These are phyloP conservation scores for Circinella umbellata DNA, from an alignment of 371 early-diverging fungal species.

Conservation along the genomic window DNA sequence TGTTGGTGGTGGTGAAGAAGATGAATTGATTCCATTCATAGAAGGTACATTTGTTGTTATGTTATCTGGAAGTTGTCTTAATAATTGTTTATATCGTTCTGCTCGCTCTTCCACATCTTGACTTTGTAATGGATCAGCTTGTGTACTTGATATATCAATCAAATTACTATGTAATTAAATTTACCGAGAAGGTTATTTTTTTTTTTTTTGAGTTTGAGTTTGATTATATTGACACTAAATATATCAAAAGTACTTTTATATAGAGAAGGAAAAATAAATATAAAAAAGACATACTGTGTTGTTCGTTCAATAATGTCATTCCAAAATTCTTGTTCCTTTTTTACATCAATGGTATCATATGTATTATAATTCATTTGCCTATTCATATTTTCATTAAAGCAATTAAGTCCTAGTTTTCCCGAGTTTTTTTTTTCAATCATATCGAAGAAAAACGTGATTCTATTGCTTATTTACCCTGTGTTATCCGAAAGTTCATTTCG, in stretches of 20 bases:
- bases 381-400: not conserved
- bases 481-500: conserved; percentile 24
- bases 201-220: not conserved
- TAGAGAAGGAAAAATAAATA: not conserved
- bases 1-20: not conserved
- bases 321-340: conserved; percentile 55
- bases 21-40: conserved; percentile 8
- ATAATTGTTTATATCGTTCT: conserved; percentile 40
- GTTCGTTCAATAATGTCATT: conserved; percentile 50
- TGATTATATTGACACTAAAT: not conserved
- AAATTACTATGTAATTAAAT: conserved; percentile 37
- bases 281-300: conserved; percentile 37
- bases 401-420: not conserved
- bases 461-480: conserved; percentile 33
- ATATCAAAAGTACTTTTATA: not conserved
- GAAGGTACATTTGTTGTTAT: not conserved
- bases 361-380: conserved; percentile 35
- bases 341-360: conserved; percentile 43
- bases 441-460: too few relatives aligned
- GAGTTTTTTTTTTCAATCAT: too few relatives aligned
- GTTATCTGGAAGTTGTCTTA: conserved; percentile 21
- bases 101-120: conserved; percentile 53
- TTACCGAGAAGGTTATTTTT: not conserved
- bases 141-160: conserved; percentile 53
- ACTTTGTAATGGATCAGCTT: conserved; percentile 50